Conservation (phyloP, 1,139 yeast genomes). For the Debaryomyces psychrophilus region DNA sequence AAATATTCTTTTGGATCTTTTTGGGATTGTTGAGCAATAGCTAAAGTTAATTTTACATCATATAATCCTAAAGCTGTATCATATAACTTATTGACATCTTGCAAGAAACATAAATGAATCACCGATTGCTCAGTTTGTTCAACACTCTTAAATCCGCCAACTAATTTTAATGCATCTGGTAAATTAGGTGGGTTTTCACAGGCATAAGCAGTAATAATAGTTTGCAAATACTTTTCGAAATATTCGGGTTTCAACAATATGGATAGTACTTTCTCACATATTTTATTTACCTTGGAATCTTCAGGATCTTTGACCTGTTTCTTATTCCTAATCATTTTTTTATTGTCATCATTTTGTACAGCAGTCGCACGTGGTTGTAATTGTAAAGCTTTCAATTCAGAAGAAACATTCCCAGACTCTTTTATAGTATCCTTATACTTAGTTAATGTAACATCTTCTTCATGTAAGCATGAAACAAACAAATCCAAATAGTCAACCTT, state of each 20-base stretch:
- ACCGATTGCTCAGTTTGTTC: conserved; percentile 65
- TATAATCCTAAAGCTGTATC: conserved; percentile 80
- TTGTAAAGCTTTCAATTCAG: conserved; percentile 6
- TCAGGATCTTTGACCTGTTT: conserved; percentile 37
- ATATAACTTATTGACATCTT: conserved; percentile 84
- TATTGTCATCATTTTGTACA: conserved; percentile 9
- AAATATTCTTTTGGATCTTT: conserved; percentile 97
- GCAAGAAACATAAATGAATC: conserved; percentile 85
- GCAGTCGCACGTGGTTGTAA: conserved; percentile 11
- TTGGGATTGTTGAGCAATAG: conserved; percentile 93
- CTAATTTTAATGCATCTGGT: conserved; percentile 67
- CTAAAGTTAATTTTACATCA: conserved; percentile 76
- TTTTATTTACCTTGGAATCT: conserved; percentile 69
- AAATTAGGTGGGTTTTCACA: conserved; percentile 89
- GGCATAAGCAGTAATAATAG: conserved; percentile 88
- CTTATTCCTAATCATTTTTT: conserved; percentile 35
- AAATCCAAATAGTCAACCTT: conserved; percentile 80
- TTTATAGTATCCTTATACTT: conserved; percentile 76
- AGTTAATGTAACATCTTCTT: conserved; percentile 82
- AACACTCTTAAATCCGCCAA: conserved; percentile 49
- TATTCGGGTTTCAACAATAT: conserved; percentile 58
- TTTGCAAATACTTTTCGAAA: conserved; percentile 65
- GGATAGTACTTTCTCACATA: conserved; percentile 70
- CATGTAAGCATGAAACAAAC: conserved; percentile 82
- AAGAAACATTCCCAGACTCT: conserved; percentile 22